Base-by-base conservation (phyloP, 306 rosid genomes). In the Clitoria ternatea region DNA sequence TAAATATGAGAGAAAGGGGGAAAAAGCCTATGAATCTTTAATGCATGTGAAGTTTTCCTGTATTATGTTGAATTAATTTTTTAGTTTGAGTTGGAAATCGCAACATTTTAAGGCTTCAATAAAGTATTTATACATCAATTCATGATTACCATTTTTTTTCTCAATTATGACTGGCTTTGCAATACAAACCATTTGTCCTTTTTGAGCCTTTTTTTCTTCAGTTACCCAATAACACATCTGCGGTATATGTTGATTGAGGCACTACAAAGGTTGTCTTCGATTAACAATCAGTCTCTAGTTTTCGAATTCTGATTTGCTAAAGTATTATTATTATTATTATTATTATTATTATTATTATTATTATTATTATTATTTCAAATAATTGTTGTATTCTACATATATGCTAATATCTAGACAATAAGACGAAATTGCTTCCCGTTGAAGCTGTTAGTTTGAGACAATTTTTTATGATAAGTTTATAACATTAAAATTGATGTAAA, bases 51-150 rank as follows among this genome's bases (percentile, higher is more conserved):
- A 78, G 29, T 66, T 66, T 72, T 79, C 75, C 48, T 53, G 65
- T 66, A 64, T 73, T 57, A 61, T 66, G 65, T 39, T 72, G 66
- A 48, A 72, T 72, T 72, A 63, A 48, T 72, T 79, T 47, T 72
- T 19, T 66, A 56, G 27, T 69, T 66, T 72, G 82, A 79, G 79
- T 47, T 79, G 62, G 72, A 65, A 44, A 44, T 66, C 19, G 57
- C 62, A 26, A 79, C 78, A 72, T 72, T 72, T 66, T 79, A 70
- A 72, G 77, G 69, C 69, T 50, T 79, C 37, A 64, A 78, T 78
- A 71, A 77, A 45, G 40, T 30, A 63, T 7, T 36, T 33, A 44
- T 64, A 78, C 63, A 12, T 50, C 20, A 12, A 50, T 70, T 61
- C 81, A 56, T 48, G 8, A 39, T 57, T 66, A 54, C 36, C n/a